Conservation (phyloP, 169 alveolate genomes). For the Theileria equi region DNA sequence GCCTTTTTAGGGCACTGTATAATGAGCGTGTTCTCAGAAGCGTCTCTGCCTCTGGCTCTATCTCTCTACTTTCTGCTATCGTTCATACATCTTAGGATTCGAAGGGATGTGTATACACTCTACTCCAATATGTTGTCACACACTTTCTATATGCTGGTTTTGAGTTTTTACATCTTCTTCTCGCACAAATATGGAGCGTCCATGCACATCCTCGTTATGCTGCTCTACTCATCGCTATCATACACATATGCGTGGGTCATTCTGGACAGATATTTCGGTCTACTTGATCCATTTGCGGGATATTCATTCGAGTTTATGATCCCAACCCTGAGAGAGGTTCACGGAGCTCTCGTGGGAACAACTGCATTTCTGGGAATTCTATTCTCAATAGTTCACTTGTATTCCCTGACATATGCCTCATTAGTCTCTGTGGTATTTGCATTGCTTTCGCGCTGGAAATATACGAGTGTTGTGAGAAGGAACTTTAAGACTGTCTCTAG, state of each 20-base stretch:
- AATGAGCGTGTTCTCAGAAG: no score
- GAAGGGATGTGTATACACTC: constrained; percentile 31
- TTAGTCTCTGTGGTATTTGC: constrained; percentile 5
- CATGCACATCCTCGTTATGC: background rate
- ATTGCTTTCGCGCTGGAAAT: background rate
- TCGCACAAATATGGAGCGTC: background rate
- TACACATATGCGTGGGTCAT: background rate
- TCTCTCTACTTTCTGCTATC: background rate
- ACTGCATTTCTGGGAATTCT: constrained; percentile 3
- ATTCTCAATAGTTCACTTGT: constrained; percentile 5
- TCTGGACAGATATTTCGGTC: background rate
- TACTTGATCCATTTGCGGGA: background rate
- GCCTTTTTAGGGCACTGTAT: background rate
- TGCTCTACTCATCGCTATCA: background rate
- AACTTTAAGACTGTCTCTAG: no score
- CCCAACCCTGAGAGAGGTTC: constrained; percentile 20
- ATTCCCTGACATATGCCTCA: constrained; percentile 16
- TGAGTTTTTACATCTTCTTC: background rate
- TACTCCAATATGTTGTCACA: background rate
- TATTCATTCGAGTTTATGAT: constrained; percentile 18
- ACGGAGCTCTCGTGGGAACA: constrained; percentile 10
- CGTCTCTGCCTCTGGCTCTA: no score
- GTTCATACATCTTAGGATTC: constrained; percentile 13
- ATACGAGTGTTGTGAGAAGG: background rate
- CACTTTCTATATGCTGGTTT: constrained; percentile 7